phyloP scores from a whole-genome alignment of 331 rosid species.

The Ulmus americana region DNA sequence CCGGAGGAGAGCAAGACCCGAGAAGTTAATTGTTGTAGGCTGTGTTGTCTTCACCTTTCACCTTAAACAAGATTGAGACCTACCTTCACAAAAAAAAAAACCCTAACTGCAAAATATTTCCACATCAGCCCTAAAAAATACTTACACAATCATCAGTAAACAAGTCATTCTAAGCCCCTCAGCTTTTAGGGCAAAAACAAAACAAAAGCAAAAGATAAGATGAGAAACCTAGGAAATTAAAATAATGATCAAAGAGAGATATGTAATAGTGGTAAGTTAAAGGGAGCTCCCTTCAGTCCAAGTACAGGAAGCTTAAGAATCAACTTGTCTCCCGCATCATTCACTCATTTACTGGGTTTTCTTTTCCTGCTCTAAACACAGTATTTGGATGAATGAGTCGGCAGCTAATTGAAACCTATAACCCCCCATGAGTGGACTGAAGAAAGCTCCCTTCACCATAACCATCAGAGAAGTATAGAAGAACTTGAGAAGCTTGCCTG shows the following conservation, averaged over 20 bases:
- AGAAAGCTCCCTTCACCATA: constrained; percentile 74
- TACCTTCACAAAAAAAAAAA: constrained; percentile 5
- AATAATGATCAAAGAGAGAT: not conserved
- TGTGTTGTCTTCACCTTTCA: constrained; percentile 8
- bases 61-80: constrained; percentile 14
- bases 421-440: constrained; percentile 76
- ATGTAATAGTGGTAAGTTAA: not conserved
- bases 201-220: not conserved
- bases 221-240: not conserved
- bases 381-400: constrained; percentile 97
- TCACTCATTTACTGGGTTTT: constrained; percentile 69
- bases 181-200: not conserved
- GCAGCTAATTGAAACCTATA: constrained; percentile 78
- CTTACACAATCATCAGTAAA: no score
- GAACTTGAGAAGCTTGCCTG: not conserved
- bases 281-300: constrained; percentile 99
- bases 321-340: constrained; percentile 95
- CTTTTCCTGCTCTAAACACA: constrained; percentile 23
- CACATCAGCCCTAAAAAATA: not conserved
- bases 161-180: not conserved
- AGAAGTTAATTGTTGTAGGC: constrained; percentile 26
- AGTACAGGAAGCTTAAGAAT: constrained; percentile 69
- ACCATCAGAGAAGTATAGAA: not conserved
- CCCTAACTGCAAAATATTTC: constrained; percentile 21
- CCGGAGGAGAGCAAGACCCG: constrained; percentile 29